Evolutionary conservation across 495 filamentous ascomycete species (phyloP), one percentile per base, ranked within the genome.

Genomic region (Penicillium psychrofluorescens): DNA sequence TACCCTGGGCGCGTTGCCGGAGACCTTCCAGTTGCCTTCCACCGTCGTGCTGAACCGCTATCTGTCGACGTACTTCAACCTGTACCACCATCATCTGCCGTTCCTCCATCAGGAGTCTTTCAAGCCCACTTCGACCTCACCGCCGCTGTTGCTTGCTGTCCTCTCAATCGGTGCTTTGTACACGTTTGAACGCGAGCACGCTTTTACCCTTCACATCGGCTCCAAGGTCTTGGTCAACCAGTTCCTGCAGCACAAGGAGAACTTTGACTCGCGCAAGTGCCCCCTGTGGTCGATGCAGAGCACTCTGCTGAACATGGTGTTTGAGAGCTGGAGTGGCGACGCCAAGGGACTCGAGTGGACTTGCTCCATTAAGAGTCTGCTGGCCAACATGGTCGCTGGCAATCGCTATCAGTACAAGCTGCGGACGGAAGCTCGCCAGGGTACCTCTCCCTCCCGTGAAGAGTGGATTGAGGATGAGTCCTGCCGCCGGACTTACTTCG

Each of bases 241-340:
- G 62, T 97, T 96, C 64, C 63, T 98, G 51, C 90, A 95, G 66
- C 91, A 95, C 68, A 94, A 95, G 68, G 90, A 95, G 60, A 95
- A 94, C 66, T 96, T 96, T 66, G 94, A 89, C 74, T 97, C 92
- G n/a, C 79, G 90, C 42, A 97, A 95, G 62, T 98, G 92, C 58
- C 92, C 92, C 7, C 68, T 98, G 28, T 97, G 91, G 90, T 88
- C 89, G 32, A 97, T 97, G 86, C 92, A 97, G 61, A 86, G 86
- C 61, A 89, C 88, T 11, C 72, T 98, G 40, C 72, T 98, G 37
- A 98, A 98, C 73, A 97, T 96, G 92, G 85, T 95, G 52, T 97
- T 98, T 63, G 92, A 95, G 32, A 96, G 91, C 74, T 98, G 92
- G 92, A 97, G 94, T 60, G 92, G 92, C 49, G 92, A 97, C 61